Evolutionary conservation across 345 rosid species (phyloP).

Genomic region (Lumnitzera littorea): DNA sequence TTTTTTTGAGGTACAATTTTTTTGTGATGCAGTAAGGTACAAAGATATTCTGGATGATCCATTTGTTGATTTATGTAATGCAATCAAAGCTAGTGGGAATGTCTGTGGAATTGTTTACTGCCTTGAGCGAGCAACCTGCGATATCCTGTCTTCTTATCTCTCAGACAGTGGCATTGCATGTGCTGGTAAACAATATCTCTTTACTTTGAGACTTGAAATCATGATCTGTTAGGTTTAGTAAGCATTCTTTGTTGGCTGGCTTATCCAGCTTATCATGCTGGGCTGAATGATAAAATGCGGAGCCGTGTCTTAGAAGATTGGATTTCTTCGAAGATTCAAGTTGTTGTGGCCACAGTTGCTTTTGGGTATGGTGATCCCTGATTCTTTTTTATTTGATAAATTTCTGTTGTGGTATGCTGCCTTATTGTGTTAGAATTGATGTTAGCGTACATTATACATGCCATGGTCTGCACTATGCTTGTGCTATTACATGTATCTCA

Average conservation of each 20-base stretch:
- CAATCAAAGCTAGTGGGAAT: constrained; percentile 59
- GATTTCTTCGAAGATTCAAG: constrained; percentile 87
- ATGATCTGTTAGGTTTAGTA: too few relatives aligned
- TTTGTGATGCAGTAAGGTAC: constrained; percentile 64
- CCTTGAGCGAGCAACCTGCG: constrained; percentile 92
- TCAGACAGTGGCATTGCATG: constrained; percentile 66
- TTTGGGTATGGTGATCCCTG: constrained; percentile 64
- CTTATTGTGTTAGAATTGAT: too few relatives aligned
- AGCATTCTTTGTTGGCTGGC: constrained; percentile 8
- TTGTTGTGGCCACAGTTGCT: constrained; percentile 97
- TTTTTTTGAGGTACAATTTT: constrained; percentile 2
- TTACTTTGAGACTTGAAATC: neutral
- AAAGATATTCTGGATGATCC: constrained; percentile 78
- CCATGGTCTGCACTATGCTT: neutral
- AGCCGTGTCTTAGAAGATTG: constrained; percentile 83
- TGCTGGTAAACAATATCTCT: constrained; percentile 51
- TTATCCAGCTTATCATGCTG: constrained; percentile 88
- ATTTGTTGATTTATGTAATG: constrained; percentile 61
- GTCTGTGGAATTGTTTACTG: constrained; percentile 89
- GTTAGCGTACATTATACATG: neutral
- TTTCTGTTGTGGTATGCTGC: neutral
- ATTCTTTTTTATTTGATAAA: neutral
- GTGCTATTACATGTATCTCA: neutral
- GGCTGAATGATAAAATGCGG: constrained; percentile 69
- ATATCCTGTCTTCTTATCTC: constrained; percentile 71